These are phyloP conservation scores for Ceratocystis harringtonii DNA, from an alignment of 2,329 filamentous ascomycete species.

Conservation along the genomic window DNA sequence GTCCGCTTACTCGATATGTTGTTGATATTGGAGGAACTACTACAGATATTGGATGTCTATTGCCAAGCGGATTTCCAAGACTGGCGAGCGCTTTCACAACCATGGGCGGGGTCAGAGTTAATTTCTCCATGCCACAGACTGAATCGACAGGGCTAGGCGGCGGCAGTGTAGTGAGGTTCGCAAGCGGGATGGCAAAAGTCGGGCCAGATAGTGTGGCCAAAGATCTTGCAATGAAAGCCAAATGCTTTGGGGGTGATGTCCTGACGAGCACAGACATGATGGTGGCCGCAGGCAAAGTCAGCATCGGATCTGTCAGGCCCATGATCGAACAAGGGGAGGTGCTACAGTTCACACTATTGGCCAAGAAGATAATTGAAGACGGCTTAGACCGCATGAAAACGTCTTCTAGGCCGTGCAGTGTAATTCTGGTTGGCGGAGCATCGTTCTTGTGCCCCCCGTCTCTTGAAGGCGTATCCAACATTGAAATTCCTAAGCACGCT, in stretches of 20 bases:
- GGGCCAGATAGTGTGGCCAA: slow-evolving; percentile 22
- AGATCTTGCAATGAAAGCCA: slow-evolving; percentile 18
- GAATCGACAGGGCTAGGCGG: slow-evolving; percentile 21
- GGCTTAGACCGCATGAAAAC: slow-evolving; percentile 20
- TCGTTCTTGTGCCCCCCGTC: slow-evolving; percentile 18
- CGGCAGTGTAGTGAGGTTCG: slow-evolving; percentile 18
- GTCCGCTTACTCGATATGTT: slow-evolving; percentile 19
- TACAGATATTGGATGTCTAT: slow-evolving; percentile 19
- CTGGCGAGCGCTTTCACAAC: slow-evolving; percentile 20
- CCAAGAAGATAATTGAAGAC: slow-evolving; percentile 19
- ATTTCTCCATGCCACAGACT: slow-evolving; percentile 21
- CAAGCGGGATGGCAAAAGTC: slow-evolving; percentile 19
- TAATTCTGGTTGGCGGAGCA: slow-evolving; percentile 21
- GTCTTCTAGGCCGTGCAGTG: slow-evolving; percentile 19
- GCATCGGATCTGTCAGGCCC: slow-evolving; percentile 20
- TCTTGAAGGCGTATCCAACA: slow-evolving; percentile 19
- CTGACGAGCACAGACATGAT: slow-evolving; percentile 21
- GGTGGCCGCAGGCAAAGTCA: slow-evolving; percentile 19
- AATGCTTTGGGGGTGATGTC: slow-evolving; percentile 20
- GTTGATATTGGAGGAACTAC: slow-evolving; percentile 21
- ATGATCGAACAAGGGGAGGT: slow-evolving; percentile 19
- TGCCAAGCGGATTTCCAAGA: slow-evolving; percentile 20
- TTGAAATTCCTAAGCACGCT: slow-evolving; percentile 19
- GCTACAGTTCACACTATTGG: slow-evolving; percentile 10
- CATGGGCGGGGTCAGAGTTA: slow-evolving; percentile 20